Percentiles rank a stretch among this genome's conserved stretches.
These are phyloP conservation scores for Colletotrichum sp. DNA, from an alignment of 2,329 filamentous ascomycete genomes.

Conservation along the genomic window DNA sequence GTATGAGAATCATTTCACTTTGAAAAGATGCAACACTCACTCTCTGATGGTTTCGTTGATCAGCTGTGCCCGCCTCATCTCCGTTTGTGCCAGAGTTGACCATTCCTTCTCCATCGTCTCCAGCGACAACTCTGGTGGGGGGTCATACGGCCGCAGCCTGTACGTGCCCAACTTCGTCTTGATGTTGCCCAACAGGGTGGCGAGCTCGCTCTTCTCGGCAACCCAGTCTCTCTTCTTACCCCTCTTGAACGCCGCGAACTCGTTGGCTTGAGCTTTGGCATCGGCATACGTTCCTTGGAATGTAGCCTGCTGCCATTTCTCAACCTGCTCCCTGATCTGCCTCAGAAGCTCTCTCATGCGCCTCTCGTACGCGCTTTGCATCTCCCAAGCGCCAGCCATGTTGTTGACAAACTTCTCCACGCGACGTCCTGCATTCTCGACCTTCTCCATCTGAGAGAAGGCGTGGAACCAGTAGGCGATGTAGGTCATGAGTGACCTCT, in stretches of 20 bases:
- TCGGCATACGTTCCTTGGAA: conserved; percentile 94
- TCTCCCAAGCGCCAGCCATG: conserved; percentile 99
- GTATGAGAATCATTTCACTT: conserved; percentile 29
- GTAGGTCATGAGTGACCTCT: conserved; percentile 97
- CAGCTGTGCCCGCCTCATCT: conserved; percentile 87
- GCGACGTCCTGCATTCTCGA: conserved; percentile 93
- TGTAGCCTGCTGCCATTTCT: conserved; percentile 77
- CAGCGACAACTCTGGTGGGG: conserved; percentile 81
- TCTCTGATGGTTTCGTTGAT: conserved; percentile 99
- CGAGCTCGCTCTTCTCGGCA: conserved; percentile 94
- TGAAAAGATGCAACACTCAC: conserved; percentile 47
- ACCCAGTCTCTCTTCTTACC: conserved; percentile 95
- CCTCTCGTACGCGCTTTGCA: conserved; percentile 95
- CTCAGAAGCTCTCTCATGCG: conserved; percentile 84
- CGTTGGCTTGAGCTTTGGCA: conserved; percentile 82
- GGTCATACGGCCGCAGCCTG: conserved; percentile 87
- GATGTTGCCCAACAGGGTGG: conserved; percentile 93
- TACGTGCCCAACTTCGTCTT: conserved; percentile 99
- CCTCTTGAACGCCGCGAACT: conserved; percentile 89
- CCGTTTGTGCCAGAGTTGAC: conserved; percentile 78
- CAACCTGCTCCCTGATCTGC: conserved; percentile 74
- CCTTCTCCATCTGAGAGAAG: conserved; percentile 98
- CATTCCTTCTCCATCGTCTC: conserved; percentile 86
- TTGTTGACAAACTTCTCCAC: conserved; percentile 99
- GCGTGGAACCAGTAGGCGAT: conserved; percentile 99